A percentile compares a stretch with the other conserved stretches of the same genome.
phyloP scores from a whole-genome alignment of 2,329 filamentous ascomycete species.

The Sporothrix schenckii region DNA sequence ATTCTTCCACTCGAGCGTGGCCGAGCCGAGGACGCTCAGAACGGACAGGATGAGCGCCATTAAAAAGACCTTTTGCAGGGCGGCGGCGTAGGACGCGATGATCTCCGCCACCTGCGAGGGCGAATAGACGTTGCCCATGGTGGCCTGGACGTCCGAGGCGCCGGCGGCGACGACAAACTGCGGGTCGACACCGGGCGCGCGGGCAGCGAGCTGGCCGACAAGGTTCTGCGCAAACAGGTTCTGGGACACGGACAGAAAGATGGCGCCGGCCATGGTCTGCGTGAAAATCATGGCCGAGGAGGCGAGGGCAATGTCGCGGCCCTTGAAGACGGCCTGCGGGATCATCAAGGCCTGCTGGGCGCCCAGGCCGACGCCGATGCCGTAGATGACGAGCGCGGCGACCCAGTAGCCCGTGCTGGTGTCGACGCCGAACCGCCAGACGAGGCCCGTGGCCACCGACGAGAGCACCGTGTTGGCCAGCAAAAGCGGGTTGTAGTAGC shows the following conservation, averaged over 20 bases:
- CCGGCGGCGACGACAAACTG: conserved; percentile 8
- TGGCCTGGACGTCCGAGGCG: conserved; percentile 2
- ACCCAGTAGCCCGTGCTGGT: conserved; percentile 41
- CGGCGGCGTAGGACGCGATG: background rate
- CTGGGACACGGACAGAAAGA: conserved; percentile 55
- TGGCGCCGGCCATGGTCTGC: conserved; percentile 54
- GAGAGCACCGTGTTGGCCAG: conserved; percentile 31
- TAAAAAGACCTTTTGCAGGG: conserved; percentile 9
- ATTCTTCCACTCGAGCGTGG: conserved; percentile 12
- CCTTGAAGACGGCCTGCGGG: conserved; percentile 38
- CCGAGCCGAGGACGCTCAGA: background rate
- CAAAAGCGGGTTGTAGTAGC: conserved; percentile 45
- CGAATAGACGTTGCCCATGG: conserved; percentile 2
- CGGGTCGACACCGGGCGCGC: background rate
- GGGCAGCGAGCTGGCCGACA: background rate
- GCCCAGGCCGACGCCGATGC: conserved; percentile 38
- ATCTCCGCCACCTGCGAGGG: background rate
- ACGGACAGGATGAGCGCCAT: background rate
- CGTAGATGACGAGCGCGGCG: conserved; percentile 41
- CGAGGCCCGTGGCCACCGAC: conserved; percentile 42
- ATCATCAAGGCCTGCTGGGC: conserved; percentile 39
- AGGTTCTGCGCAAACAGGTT: conserved; percentile 55
- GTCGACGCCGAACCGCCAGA: conserved; percentile 41
- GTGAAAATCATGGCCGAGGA: conserved; percentile 51
- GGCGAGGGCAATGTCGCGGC: conserved; percentile 37